phyloP scores from a whole-genome alignment of 768 basidiomycete genomes.

The Coprinopsis cinerea region DNA sequence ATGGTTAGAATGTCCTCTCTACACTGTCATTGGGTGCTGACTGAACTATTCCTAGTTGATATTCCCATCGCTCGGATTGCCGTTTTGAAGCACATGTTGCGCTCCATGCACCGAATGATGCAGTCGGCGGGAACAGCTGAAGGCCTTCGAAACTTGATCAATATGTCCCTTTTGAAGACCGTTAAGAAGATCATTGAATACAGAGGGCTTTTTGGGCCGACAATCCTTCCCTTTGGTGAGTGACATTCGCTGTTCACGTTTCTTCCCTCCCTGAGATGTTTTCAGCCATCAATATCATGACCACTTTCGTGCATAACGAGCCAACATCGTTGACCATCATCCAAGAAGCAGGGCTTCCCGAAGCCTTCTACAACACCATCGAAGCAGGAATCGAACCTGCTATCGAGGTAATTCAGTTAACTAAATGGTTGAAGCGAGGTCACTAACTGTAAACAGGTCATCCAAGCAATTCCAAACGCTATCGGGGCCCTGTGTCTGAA shows the following conservation, averaged over 20 bases:
- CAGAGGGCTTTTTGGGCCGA: conserved; percentile 79
- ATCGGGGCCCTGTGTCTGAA: conserved; percentile 96
- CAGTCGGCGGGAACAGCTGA: conserved; percentile 91
- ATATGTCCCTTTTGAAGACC: conserved; percentile 78
- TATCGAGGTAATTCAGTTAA: conserved; percentile 58
- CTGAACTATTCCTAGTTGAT: conserved; percentile 39
- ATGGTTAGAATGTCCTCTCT: conserved; percentile 14
- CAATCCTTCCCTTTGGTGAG: conserved; percentile 78
- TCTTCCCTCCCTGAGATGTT: conserved; percentile 5
- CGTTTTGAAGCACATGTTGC: conserved; percentile 84
- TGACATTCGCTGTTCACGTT: neutral
- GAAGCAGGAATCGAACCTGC: conserved; percentile 82
- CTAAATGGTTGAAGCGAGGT: neutral
- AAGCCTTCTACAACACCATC: conserved; percentile 81
- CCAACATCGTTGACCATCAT: conserved; percentile 90
- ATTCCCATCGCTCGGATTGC: conserved; percentile 70
- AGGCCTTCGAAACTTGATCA: conserved; percentile 89
- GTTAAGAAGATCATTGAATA: conserved; percentile 86
- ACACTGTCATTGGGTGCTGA: neutral
- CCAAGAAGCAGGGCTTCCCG: conserved; percentile 87
- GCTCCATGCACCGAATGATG: conserved; percentile 97
- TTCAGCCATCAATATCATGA: conserved; percentile 88
- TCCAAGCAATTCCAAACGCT: conserved; percentile 90
- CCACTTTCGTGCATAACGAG: conserved; percentile 97
- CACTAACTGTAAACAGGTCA: conserved; percentile 47